Percentiles rank a stretch among this genome's conserved stretches.
Evolutionary conservation across 108 stramenopile species (phyloP).

Genomic region (Pinguiococcus pyrenoidosus): DNA sequence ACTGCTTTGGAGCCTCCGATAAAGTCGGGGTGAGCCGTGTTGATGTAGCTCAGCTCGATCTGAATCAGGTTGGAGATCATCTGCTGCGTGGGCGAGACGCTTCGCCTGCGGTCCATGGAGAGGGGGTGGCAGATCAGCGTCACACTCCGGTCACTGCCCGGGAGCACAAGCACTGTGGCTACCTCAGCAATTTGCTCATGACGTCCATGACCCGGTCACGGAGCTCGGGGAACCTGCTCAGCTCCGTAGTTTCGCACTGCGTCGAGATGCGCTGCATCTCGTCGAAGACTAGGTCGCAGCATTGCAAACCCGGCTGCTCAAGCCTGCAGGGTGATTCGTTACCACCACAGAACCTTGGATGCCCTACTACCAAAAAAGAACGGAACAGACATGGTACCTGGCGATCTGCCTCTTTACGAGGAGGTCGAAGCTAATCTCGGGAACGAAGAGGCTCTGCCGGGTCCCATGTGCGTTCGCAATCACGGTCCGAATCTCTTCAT

Average conservation of each 20-base stretch:
- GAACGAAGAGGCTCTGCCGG: slow-evolving; percentile 82
- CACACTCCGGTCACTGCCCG: too few species aligned
- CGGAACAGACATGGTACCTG: slow-evolving; percentile 1
- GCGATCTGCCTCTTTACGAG: slow-evolving; percentile 80
- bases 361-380: background rate
- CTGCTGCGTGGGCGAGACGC: slow-evolving; percentile 67
- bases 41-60: slow-evolving; percentile 90
- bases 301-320: slow-evolving; percentile 53
- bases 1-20: slow-evolving; percentile 83
- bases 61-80: slow-evolving; percentile 87
- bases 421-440: slow-evolving; percentile 88
- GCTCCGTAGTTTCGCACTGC: slow-evolving; percentile 56
- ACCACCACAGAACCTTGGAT: too few species aligned
- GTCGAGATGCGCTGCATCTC: slow-evolving; percentile 78
- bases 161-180: too few species aligned
- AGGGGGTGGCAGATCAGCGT: too few species aligned
- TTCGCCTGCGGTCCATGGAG: too few species aligned
- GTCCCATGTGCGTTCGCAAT: slow-evolving; percentile 85
- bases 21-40: slow-evolving; percentile 97
- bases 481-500: slow-evolving; percentile 91
- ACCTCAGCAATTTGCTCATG: slow-evolving; percentile 49
- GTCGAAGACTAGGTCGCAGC: slow-evolving; percentile 85
- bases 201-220: slow-evolving; percentile 79
- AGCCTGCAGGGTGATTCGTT: too few species aligned
- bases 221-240: slow-evolving; percentile 73